Conservation (phyloP, 352 stramenopile genomes). For the Pythium diclinum region DNA sequence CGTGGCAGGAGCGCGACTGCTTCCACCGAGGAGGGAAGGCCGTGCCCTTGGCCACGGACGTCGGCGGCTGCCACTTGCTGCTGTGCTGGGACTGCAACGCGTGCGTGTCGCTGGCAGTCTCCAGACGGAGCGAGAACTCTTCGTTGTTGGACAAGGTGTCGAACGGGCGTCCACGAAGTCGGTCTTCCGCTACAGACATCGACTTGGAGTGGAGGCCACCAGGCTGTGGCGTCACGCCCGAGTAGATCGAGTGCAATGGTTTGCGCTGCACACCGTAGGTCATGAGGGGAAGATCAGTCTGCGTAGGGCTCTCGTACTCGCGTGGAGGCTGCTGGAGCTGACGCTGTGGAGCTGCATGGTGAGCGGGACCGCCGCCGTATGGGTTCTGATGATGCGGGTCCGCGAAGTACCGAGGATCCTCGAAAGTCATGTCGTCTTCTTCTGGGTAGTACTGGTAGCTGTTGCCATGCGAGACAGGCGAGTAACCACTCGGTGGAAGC, state of each 20-base stretch:
- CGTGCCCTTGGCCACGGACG: constrained; percentile 17
- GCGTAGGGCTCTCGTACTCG: constrained; percentile 12
- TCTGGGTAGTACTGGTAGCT: constrained; percentile 24
- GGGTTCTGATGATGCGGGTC: constrained; percentile 4
- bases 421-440: constrained; percentile 34
- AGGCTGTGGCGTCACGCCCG: constrained; percentile 20
- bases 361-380: background rate
- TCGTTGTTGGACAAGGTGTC: constrained; percentile 56
- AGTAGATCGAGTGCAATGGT: constrained; percentile 37
- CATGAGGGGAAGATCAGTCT: constrained; percentile 8
- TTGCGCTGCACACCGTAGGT: constrained; percentile 25
- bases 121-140: constrained; percentile 30
- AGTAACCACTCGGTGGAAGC: background rate
- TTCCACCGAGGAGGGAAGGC: constrained; percentile 73
- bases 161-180: constrained; percentile 58
- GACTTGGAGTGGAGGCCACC: constrained; percentile 45
- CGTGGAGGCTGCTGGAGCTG: constrained; percentile 5
- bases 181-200: constrained; percentile 52
- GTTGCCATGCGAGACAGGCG: background rate
- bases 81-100: constrained; percentile 29
- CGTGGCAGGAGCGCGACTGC: constrained; percentile 66
- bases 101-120: constrained; percentile 35
- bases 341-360: constrained; percentile 5
- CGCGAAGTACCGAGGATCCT: constrained; percentile 29
- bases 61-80: constrained; percentile 23